A percentile compares a stretch with the other conserved stretches of the same genome.
These are phyloP conservation scores for Leucogyrophana mollusca DNA, from an alignment of 768 basidiomycete genomes.

Conservation along the genomic window DNA sequence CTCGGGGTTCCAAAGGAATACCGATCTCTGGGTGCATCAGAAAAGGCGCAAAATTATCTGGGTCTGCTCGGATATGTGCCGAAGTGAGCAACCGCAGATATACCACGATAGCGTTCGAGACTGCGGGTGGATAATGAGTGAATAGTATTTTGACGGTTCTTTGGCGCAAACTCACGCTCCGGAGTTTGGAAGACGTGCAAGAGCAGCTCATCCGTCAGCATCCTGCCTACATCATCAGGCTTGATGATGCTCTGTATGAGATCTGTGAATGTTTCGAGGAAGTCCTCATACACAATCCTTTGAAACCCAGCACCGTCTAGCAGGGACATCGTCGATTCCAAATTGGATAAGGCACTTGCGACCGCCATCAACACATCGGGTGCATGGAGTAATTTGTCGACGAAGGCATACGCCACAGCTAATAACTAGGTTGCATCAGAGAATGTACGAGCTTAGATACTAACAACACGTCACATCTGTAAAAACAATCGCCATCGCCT, in stretches of 20 bases:
- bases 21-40: conserved; percentile 74
- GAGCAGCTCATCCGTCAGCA: conserved; percentile 37
- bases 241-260: conserved; percentile 47
- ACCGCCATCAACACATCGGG: conserved; percentile 46
- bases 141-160: neutral
- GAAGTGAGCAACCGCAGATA: conserved; percentile 84
- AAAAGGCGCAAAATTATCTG: conserved; percentile 65
- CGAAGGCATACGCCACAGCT: conserved; percentile 83
- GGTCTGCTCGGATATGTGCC: conserved; percentile 70
- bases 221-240: conserved; percentile 32
- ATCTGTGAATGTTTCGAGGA: conserved; percentile 59
- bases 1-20: conserved; percentile 50
- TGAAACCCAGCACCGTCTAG: conserved; percentile 65
- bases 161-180: conserved; percentile 37
- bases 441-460: conserved; percentile 1
- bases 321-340: conserved; percentile 47
- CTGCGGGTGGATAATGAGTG: conserved; percentile 28
- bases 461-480: conserved; percentile 59
- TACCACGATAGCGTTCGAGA: conserved; percentile 72
- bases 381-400: conserved; percentile 63
- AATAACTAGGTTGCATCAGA: conserved; percentile 18
- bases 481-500: conserved; percentile 94
- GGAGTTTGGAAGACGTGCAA: conserved; percentile 53
- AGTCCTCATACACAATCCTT: conserved; percentile 68
- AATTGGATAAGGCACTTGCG: conserved; percentile 46